Evolutionary conservation across 441 rosid species (phyloP).

Genomic region (Breynia disticha): DNA sequence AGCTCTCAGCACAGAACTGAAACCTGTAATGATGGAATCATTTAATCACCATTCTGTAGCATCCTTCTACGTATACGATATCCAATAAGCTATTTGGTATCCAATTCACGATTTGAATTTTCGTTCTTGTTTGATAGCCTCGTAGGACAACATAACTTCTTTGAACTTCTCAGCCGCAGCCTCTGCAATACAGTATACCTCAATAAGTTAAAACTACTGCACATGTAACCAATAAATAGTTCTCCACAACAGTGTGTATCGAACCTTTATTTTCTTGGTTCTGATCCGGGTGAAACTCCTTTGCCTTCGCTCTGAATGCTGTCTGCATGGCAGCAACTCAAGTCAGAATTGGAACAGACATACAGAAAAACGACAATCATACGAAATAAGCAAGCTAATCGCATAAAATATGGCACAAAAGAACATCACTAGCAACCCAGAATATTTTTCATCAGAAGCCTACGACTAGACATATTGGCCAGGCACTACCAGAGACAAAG

Average conservation of each 20-base stretch:
- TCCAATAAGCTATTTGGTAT: neutral
- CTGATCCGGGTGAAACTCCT: constrained; percentile 94
- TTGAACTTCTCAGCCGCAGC: constrained; percentile 88
- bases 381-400: neutral
- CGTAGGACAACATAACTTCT: constrained; percentile 83
- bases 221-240: neutral
- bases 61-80: too few relatives aligned
- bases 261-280: constrained; percentile 78
- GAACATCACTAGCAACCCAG: too few relatives aligned
- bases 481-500: too few relatives aligned
- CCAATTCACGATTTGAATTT: constrained; percentile 20
- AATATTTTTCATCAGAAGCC: too few relatives aligned
- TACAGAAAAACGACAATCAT: too few relatives aligned
- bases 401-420: neutral
- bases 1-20: neutral
- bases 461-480: too few relatives aligned
- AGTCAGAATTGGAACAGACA: too few relatives aligned
- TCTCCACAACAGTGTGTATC: neutral
- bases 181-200: constrained; percentile 33
- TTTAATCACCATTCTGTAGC: too few relatives aligned
- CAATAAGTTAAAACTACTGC: neutral
- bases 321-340: constrained; percentile 34
- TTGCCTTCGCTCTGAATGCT: constrained; percentile 79
- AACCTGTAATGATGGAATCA: too few relatives aligned
- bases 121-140: constrained; percentile 77